phyloP scores from a whole-genome alignment of 2,329 filamentous ascomycete genomes.

The Colletotrichum aenigma region DNA sequence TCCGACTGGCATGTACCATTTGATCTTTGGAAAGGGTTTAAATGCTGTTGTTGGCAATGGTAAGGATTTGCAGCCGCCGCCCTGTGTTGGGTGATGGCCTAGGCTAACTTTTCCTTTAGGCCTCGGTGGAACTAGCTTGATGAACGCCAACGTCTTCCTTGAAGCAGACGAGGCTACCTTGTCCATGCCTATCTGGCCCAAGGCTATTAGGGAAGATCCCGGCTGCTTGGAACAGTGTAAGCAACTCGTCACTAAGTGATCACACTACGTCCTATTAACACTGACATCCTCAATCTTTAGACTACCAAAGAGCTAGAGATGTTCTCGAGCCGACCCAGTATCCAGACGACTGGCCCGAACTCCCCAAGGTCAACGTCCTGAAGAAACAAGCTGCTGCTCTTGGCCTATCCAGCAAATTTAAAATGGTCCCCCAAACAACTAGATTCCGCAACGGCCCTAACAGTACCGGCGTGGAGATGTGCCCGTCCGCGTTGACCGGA shows the following conservation, averaged over 20 bases:
- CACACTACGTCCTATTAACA: background rate
- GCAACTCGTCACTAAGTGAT: slow-evolving; percentile 24
- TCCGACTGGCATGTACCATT: slow-evolving; percentile 66
- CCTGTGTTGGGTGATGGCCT: background rate
- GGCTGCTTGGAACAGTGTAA: slow-evolving; percentile 53
- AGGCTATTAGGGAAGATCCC: slow-evolving; percentile 53
- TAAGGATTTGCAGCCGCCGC: slow-evolving; percentile 27
- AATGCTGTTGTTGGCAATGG: slow-evolving; percentile 66
- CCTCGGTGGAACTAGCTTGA: slow-evolving; percentile 68
- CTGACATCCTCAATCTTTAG: slow-evolving; percentile 33
- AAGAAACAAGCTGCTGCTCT: slow-evolving; percentile 59
- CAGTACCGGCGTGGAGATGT: slow-evolving; percentile 68
- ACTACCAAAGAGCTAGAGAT: slow-evolving; percentile 59
- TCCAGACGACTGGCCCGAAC: slow-evolving; percentile 59
- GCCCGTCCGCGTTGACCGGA: slow-evolving; percentile 61
- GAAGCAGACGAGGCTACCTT: slow-evolving; percentile 61
- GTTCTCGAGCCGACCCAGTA: slow-evolving; percentile 66
- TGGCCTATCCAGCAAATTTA: slow-evolving; percentile 57
- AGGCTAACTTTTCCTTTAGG: slow-evolving; percentile 37
- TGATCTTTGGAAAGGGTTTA: slow-evolving; percentile 67
- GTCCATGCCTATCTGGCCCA: slow-evolving; percentile 60
- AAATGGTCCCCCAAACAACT: slow-evolving; percentile 64
- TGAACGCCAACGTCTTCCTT: slow-evolving; percentile 72
- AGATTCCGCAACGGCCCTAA: slow-evolving; percentile 66
- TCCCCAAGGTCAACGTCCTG: slow-evolving; percentile 63